These are phyloP conservation scores for Adansonia madagascariensis DNA, from an alignment of 441 rosid genomes.

Conservation along the genomic window DNA sequence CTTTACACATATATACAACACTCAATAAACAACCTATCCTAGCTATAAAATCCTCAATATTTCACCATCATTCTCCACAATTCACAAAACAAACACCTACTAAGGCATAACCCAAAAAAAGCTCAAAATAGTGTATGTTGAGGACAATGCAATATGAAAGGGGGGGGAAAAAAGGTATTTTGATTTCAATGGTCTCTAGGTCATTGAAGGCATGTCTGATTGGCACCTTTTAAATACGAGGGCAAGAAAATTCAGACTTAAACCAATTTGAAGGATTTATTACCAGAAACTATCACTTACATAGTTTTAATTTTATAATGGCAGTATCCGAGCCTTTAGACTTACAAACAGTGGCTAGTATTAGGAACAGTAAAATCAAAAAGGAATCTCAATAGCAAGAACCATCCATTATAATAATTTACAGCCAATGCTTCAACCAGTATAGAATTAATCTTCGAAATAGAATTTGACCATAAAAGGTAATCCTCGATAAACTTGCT, in stretches of 20 bases:
- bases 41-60: slow-evolving; percentile 4
- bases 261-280: slow-evolving; percentile 3
- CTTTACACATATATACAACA: not conserved
- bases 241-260: not conserved
- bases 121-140: not conserved
- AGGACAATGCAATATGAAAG: not conserved
- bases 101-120: not conserved
- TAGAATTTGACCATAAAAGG: not conserved
- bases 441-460: not conserved
- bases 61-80: not conserved
- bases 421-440: not conserved
- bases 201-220: not conserved
- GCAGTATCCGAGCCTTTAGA: not conserved
- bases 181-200: not conserved
- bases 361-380: not conserved
- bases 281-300: not conserved
- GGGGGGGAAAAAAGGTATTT: too few species aligned
- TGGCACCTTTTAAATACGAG: not conserved
- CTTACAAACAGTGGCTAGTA: not conserved
- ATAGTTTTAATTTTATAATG: not conserved
- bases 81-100: not conserved
- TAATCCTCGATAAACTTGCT: slow-evolving; percentile 2
- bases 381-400: not conserved
- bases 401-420: not conserved
- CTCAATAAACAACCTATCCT: not conserved